Evolutionary conservation across 2,329 filamentous ascomycete genomes (phyloP), one percentile per base, ranked within the genome.

Genomic region (Xylaria digitata): DNA sequence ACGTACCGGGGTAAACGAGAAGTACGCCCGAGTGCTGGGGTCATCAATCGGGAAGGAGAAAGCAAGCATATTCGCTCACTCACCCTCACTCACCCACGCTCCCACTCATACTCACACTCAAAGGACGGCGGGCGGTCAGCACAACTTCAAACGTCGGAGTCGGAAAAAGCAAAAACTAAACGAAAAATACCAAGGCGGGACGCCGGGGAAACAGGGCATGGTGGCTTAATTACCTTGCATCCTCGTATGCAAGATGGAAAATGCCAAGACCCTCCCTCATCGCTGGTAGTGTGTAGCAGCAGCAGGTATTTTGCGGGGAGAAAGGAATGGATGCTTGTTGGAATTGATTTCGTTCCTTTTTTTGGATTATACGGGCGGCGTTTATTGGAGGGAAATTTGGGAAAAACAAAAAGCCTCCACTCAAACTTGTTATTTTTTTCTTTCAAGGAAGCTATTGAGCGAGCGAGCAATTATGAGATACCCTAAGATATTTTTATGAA

Each of bases 381-480:
- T 55, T 45, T 43, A 55, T 55, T 55, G 53, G 53, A 30, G 37
- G 53, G 37, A 43, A 42, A 54, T 30, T 17, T 55, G 3, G 37
- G 21, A 26, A 34, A 15, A 7, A 40, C 5, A 26, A 43, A 61
- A 37, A 34, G 42, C 23, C 48, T 65, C 53, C 43, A n/a, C 37
- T 37, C 30, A 42, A 37, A 2, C 21, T 8, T 34, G 19, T 54
- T 21, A 6, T 26, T 43, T 43, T 68, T 55, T 57, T 56, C 5
- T 62, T 68, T 64, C 46, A 56, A 53, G 43, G 63, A 45, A 54
- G 30, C 54, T 19, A 60, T 55, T 49, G 43, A 67, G 15, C 50
- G 59, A 63, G 63, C 61, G 17, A 68, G 26, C 9, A 6, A 40
- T 42, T 2, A 60, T 58, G 66, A 71, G 72, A 74, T 74, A 74